Conservation (phyloP, 257 asterid genomes). For the Nicotiana paniculata region DNA sequence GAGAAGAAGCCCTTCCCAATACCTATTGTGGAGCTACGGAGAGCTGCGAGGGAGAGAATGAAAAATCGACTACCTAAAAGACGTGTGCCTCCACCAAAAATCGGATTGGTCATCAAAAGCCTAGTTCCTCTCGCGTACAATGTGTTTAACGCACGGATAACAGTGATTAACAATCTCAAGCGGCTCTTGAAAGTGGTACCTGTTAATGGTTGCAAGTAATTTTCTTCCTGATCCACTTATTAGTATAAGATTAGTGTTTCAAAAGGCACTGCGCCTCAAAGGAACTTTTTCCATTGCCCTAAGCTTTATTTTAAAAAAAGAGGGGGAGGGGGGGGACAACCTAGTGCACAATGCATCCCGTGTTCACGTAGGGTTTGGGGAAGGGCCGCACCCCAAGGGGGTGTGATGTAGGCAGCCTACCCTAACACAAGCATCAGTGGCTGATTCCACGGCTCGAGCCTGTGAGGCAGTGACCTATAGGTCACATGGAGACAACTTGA, state of each 20-base stretch:
- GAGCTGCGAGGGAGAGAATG: conserved; percentile 84
- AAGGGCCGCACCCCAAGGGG: no score
- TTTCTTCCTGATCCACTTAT: conserved; percentile 17
- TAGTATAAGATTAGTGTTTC: not conserved
- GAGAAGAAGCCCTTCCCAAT: conserved; percentile 94
- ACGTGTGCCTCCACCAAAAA: conserved; percentile 73
- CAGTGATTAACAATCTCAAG: conserved; percentile 76
- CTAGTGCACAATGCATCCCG: no score
- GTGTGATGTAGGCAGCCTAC: no score
- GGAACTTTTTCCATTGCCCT: not conserved
- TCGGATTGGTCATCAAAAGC: conserved; percentile 65
- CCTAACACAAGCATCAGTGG: no score
- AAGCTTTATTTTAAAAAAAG: no score
- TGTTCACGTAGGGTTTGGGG: no score
- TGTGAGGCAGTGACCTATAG: no score
- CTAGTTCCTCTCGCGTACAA: conserved; percentile 72
- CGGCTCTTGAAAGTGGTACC: conserved; percentile 82
- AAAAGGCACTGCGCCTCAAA: not conserved
- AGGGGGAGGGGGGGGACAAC: no score
- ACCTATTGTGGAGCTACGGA: conserved; percentile 78
- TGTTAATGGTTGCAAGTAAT: conserved; percentile 85
- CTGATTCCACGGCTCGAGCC: no score
- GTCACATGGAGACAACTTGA: no score
- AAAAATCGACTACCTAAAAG: conserved; percentile 57
- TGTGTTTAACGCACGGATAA: conserved; percentile 63